Percentiles rank a stretch among this genome's conserved stretches.
Conservation (phyloP, 371 early-diverging fungal species). For the Actinomucor elegans region DNA sequence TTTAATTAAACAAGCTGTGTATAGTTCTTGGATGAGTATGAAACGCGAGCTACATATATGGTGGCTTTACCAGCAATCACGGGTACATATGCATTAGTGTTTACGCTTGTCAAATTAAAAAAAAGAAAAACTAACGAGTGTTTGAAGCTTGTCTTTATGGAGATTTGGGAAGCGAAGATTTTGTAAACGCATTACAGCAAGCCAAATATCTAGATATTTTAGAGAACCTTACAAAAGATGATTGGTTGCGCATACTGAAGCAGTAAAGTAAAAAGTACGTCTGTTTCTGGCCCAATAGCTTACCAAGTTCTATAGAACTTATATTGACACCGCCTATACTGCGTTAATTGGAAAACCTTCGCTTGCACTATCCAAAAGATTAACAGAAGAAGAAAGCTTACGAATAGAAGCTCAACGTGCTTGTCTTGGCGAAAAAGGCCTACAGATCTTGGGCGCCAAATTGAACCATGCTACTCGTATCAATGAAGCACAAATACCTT, state of each 20-base stretch:
- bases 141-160: slow-evolving; percentile 45
- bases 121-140: too few species aligned
- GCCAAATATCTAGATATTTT: slow-evolving; percentile 43
- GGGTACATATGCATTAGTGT: slow-evolving; percentile 7
- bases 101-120: not conserved
- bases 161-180: slow-evolving; percentile 45
- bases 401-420: slow-evolving; percentile 43
- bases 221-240: slow-evolving; percentile 35
- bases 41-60: slow-evolving; percentile 25
- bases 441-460: slow-evolving; percentile 33
- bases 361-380: slow-evolving; percentile 33
- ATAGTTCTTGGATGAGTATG: slow-evolving; percentile 25
- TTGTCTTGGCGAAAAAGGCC: slow-evolving; percentile 20
- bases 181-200: slow-evolving; percentile 40
- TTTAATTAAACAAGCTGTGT: too few species aligned
- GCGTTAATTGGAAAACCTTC: slow-evolving; percentile 55
- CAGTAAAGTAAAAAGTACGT: too few species aligned
- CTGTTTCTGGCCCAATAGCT: too few species aligned
- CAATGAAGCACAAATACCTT: slow-evolving; percentile 53
- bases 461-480: slow-evolving; percentile 42
- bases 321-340: slow-evolving; percentile 42
- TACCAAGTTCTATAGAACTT: slow-evolving; percentile 24
- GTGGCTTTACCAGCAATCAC: slow-evolving; percentile 24
- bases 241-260: slow-evolving; percentile 48
- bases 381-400: slow-evolving; percentile 38